Percentiles rank a stretch among this genome's conserved stretches.
These are phyloP conservation scores for Aspergillus sp. DNA, from an alignment of 2,329 filamentous ascomycete genomes.

Conservation along the genomic window DNA sequence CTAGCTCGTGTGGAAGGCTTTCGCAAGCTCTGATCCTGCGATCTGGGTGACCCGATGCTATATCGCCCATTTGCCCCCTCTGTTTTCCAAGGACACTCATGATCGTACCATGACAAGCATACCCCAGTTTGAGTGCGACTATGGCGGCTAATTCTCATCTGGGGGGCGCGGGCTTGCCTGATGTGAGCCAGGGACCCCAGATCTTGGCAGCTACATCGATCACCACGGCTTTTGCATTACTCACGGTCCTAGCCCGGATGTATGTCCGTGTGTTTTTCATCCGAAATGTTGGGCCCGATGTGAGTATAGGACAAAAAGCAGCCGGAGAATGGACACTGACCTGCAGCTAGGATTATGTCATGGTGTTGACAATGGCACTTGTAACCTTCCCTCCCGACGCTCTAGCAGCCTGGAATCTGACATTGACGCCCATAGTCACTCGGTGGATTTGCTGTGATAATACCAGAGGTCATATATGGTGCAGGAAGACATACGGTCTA, in stretches of 20 bases:
- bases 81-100: neutral
- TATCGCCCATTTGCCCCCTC: neutral
- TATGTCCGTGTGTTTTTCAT: slow-evolving; percentile 27
- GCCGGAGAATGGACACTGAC: neutral
- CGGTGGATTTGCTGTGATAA: slow-evolving; percentile 43
- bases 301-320: neutral
- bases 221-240: slow-evolving; percentile 13
- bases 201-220: slow-evolving; percentile 19
- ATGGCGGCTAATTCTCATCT: slow-evolving; percentile 13
- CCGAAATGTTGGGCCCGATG: slow-evolving; percentile 23
- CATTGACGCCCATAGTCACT: slow-evolving; percentile 28
- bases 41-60: neutral
- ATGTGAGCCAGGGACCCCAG: slow-evolving; percentile 14
- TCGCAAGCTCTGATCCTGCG: neutral
- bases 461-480: slow-evolving; percentile 46
- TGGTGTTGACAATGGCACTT: slow-evolving; percentile 21
- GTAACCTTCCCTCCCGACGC: neutral
- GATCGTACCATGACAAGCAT: neutral
- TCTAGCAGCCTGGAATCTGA: neutral
- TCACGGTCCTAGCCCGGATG: slow-evolving; percentile 21
- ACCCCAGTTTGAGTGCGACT: neutral
- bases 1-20: neutral
- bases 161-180: slow-evolving; percentile 12
- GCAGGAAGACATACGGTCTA: slow-evolving; percentile 51
- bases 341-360: slow-evolving; percentile 17